Percentiles rank a stretch among this genome's conserved stretches.
phyloP scores from a whole-genome alignment of 257 asterid genomes.

The Ballota nigra region DNA sequence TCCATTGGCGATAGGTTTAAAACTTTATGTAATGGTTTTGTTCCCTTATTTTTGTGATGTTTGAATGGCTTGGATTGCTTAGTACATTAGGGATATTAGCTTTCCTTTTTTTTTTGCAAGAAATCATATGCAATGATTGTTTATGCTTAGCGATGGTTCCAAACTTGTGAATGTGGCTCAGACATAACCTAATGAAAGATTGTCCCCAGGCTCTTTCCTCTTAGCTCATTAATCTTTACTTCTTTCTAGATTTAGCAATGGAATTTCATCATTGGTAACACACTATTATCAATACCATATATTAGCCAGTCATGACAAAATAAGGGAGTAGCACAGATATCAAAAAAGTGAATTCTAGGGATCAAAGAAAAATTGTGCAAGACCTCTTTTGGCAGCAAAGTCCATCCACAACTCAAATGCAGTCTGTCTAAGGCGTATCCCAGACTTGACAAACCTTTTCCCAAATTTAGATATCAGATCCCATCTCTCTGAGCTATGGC shows the following conservation, averaged over 20 bases:
- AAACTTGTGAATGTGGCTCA: not conserved
- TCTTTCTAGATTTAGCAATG: not conserved
- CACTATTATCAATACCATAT: not conserved
- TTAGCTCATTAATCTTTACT: not conserved
- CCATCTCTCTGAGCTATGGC: conserved; percentile 61
- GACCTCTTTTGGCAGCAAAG: conserved; percentile 75
- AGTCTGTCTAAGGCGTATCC: conserved; percentile 64
- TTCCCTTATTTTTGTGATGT: not conserved
- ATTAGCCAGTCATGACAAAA: conserved; percentile 2
- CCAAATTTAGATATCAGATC: conserved; percentile 68
- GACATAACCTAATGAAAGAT: not conserved
- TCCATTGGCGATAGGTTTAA: not conserved
- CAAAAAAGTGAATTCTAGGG: conserved; percentile 14
- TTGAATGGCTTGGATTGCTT: not conserved
- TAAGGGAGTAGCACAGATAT: not conserved
- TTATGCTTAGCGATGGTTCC: not conserved
- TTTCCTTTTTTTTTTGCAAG: not conserved
- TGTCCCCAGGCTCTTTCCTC: not conserved
- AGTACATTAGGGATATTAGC: not conserved
- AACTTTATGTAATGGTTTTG: not conserved
- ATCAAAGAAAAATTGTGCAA: conserved; percentile 4
- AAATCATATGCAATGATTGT: not conserved
- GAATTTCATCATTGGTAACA: not conserved
- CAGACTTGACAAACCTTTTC: conserved; percentile 62
- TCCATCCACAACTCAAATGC: conserved; percentile 89